Base-by-base conservation (phyloP, 140 eudicot species). In the Cichorium intybus region DNA sequence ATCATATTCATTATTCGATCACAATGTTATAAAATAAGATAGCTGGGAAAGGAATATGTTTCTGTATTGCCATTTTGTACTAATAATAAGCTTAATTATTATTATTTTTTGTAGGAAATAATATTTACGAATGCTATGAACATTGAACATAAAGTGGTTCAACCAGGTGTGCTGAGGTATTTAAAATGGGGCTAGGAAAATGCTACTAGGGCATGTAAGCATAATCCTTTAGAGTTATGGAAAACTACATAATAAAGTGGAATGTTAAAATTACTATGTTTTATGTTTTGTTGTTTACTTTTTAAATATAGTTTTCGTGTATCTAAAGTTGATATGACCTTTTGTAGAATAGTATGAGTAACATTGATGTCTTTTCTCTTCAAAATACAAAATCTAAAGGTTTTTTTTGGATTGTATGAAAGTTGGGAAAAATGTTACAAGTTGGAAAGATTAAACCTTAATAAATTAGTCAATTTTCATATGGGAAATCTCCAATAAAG, bases 31-130 rank as follows among this genome's bases (percentile, higher is more conserved):
- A 27, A 27, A 1, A 4, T 27, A 27, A 27, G 31, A 1, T 27
- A 27, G n/a, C n/a, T n/a, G n/a, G n/a, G n/a, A n/a, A n/a, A n/a
- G n/a, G n/a, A n/a, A n/a, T n/a, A n/a, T n/a, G n/a, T n/a, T n/a
- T n/a, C n/a, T n/a, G n/a, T n/a, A n/a, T n/a, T n/a, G n/a, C n/a
- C n/a, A n/a, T n/a, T n/a, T n/a, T n/a, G n/a, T n/a, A n/a, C 4
- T 51, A 24, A 57, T 35, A 56, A 64, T 31, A 2, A 5, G 6
- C 7, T 31, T 5, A 31, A 4, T 31, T 5, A 31, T 43, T 2
- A n/a, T 43, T 15, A 27, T 10, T 34, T n/a, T 11, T 58, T 70
- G 79, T 77, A 80, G 85, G 79, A 76, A 71, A 50, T 80, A 66
- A 62, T 34, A 33, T 56, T 49, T 31, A 66, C 49, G 20, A 66